Evolutionary conservation across 225 moss, liverwort and hornwort species (phyloP).

Genomic region (Pseudoscleropodium purum): DNA sequence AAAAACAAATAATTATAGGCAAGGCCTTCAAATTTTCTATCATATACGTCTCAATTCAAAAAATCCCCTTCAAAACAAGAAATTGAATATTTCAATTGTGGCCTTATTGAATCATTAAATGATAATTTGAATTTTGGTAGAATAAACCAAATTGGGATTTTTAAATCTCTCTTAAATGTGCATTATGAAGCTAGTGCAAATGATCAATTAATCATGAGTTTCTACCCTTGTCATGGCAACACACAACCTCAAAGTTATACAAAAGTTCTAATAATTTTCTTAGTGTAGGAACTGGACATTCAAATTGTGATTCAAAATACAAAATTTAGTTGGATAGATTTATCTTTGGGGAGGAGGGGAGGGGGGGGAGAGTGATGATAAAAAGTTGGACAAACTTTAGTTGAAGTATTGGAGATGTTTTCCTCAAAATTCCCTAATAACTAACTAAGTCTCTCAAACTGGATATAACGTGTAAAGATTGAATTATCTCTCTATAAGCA

Average conservation of each 20-base stretch:
- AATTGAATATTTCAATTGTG: too few species aligned
- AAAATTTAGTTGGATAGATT: neutral
- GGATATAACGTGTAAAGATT: neutral
- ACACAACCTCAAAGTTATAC: neutral
- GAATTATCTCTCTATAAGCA: neutral
- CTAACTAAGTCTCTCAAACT: neutral
- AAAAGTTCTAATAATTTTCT: neutral
- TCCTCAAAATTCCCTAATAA: neutral
- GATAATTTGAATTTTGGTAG: too few species aligned
- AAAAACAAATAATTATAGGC: too few species aligned
- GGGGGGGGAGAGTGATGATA: neutral
- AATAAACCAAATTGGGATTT: too few species aligned
- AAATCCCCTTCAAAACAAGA: too few species aligned
- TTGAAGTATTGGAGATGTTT: neutral
- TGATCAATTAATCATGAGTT: too few species aligned
- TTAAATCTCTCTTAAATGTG: too few species aligned
- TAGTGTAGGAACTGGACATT: accelerated
- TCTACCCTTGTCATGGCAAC: accelerated
- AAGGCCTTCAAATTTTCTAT: too few species aligned
- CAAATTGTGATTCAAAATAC: neutral
- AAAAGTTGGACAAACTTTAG: neutral
- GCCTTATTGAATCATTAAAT: too few species aligned
- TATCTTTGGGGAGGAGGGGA: neutral
- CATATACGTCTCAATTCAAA: too few species aligned
- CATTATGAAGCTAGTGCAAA: too few species aligned